Evolutionary conservation across 2,329 filamentous ascomycete genomes (phyloP).

Genomic region (Apiospora marii): DNA sequence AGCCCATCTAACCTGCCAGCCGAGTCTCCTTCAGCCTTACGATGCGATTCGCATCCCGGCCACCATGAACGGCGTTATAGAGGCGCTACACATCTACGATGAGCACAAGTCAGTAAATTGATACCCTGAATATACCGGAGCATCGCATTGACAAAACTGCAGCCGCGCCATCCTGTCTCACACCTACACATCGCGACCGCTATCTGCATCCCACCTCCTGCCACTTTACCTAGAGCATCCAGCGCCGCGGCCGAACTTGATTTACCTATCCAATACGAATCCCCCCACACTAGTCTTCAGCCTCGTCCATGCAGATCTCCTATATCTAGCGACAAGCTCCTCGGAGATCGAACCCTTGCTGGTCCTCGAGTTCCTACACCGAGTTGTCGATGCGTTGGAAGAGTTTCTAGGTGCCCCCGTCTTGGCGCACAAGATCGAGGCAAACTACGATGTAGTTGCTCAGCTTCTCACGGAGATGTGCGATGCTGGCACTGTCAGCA

Average conservation of each 20-base stretch:
- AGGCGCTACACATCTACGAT: constrained; percentile 97
- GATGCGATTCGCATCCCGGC: constrained; percentile 41
- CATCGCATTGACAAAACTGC: constrained; percentile 37
- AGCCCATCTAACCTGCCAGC: constrained; percentile 4
- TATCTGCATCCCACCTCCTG: constrained; percentile 77
- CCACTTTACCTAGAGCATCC: constrained; percentile 88
- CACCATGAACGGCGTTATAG: constrained; percentile 83
- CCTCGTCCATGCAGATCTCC: constrained; percentile 83
- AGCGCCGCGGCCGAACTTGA: constrained; percentile 80
- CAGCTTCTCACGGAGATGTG: constrained; percentile 96
- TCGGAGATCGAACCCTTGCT: constrained; percentile 88
- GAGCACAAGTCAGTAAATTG: constrained; percentile 78
- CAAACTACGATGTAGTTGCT: constrained; percentile 90
- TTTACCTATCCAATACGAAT: constrained; percentile 82
- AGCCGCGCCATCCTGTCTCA: constrained; percentile 89
- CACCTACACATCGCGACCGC: constrained; percentile 83
- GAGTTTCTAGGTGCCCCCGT: constrained; percentile 92
- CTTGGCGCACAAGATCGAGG: constrained; percentile 85
- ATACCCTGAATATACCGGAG: constrained; percentile 5
- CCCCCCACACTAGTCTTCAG: constrained; percentile 91
- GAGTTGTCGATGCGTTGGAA: constrained; percentile 89
- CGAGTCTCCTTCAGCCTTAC: constrained; percentile 26
- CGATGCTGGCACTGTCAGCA: constrained; percentile 87
- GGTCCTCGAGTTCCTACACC: constrained; percentile 92
- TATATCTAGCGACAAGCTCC: constrained; percentile 86